phyloP scores from a whole-genome alignment of 2,329 filamentous ascomycete species.

The Dothistroma septosporum region DNA sequence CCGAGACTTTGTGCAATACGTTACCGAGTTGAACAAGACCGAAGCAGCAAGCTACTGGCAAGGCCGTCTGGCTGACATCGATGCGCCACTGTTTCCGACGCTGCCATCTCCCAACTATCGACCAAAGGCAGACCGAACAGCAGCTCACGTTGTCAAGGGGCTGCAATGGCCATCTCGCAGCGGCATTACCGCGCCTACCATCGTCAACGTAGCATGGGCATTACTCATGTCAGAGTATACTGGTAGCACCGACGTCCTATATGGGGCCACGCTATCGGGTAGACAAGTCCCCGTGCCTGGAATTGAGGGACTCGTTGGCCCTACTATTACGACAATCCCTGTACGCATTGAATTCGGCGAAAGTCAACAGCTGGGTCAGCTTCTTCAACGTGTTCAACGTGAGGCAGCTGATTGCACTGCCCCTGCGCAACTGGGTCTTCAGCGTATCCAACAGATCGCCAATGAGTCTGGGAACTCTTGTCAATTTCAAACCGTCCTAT shows the following conservation, averaged over 20 bases:
- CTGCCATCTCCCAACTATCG: constrained; percentile 25
- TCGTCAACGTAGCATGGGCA: constrained; percentile 13
- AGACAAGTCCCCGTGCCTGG: constrained; percentile 31
- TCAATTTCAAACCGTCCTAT: too few species aligned
- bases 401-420: too few species aligned
- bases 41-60: constrained; percentile 32
- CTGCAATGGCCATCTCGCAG: constrained; percentile 11
- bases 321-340: constrained; percentile 39
- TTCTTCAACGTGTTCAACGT: background rate
- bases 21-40: too few species aligned
- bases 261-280: constrained; percentile 13
- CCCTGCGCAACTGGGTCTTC: too few species aligned
- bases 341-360: constrained; percentile 29
- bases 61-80: constrained; percentile 28
- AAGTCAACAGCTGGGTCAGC: background rate
- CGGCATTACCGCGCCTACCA: constrained; percentile 6
- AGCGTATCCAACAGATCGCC: too few species aligned
- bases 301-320: constrained; percentile 26
- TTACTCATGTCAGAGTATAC: constrained; percentile 7
- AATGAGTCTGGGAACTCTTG: too few species aligned
- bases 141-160: constrained; percentile 27
- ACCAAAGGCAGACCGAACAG: constrained; percentile 23
- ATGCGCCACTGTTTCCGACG: constrained; percentile 36
- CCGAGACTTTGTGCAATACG: too few species aligned
- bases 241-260: constrained; percentile 10